These are phyloP conservation scores for Camelina laxa DNA, from an alignment of 345 rosid genomes.

Conservation along the genomic window DNA sequence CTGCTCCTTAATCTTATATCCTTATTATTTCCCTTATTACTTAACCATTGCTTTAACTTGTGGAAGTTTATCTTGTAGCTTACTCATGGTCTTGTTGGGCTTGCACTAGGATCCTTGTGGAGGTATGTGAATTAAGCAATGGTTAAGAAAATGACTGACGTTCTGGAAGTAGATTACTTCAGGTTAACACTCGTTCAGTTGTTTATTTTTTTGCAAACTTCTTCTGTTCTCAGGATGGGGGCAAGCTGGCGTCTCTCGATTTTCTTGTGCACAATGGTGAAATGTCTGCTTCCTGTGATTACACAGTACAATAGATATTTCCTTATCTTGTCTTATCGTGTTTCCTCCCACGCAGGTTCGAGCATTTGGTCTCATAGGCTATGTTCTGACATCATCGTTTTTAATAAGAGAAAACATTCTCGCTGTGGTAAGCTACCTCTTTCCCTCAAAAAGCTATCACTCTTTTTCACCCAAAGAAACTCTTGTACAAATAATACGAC, in stretches of 20 bases:
- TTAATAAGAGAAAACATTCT: constrained; percentile 92
- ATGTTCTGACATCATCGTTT: constrained; percentile 84
- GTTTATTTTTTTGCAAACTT: neutral
- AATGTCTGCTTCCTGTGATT: constrained; percentile 46
- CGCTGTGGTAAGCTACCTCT: constrained; percentile 61
- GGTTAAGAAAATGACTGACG: constrained; percentile 25
- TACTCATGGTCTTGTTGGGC: constrained; percentile 85
- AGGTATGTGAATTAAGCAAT: constrained; percentile 70
- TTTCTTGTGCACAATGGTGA: constrained; percentile 78
- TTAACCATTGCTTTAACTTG: constrained; percentile 10
- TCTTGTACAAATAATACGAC: neutral
- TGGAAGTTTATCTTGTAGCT: constrained; percentile 54
- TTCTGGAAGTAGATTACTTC: constrained; percentile 13
- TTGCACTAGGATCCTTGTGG: constrained; percentile 85
- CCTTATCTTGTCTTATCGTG: constrained; percentile 31
- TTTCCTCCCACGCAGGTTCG: constrained; percentile 64
- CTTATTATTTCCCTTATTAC: constrained; percentile 1
- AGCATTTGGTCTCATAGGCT: constrained; percentile 76
- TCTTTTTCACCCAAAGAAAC: neutral
- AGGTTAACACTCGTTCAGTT: constrained; percentile 5
- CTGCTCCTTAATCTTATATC: constrained; percentile 6
- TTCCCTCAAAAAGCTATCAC: neutral
- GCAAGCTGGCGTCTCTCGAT: constrained; percentile 76
- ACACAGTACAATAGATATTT: neutral
- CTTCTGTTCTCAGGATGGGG: constrained; percentile 57